phyloP scores from a whole-genome alignment of 2,329 filamentous ascomycete species.

The Claviceps arundinis region DNA sequence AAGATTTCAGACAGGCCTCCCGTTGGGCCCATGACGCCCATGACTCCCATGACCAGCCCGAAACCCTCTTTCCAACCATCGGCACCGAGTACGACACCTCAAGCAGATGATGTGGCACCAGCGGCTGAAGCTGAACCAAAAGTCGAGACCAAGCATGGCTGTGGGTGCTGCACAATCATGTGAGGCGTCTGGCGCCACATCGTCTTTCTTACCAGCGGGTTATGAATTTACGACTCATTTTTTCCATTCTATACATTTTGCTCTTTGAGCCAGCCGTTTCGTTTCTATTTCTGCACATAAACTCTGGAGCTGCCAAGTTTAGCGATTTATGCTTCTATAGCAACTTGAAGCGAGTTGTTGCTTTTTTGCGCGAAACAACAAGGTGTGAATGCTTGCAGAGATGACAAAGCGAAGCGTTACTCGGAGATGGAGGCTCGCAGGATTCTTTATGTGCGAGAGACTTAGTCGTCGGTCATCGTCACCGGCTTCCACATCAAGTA shows the following conservation, averaged over 20 bases:
- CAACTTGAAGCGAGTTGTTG: not conserved
- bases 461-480: not conserved
- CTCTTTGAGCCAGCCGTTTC: not conserved
- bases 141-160: constrained; percentile 26
- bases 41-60: constrained; percentile 22
- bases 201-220: constrained; percentile 4
- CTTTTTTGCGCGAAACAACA: not conserved
- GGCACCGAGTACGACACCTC: constrained; percentile 5
- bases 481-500: not conserved
- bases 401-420: not conserved
- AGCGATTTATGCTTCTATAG: constrained; percentile 4
- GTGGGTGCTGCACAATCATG: constrained; percentile 40
- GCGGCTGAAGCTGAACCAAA: constrained; percentile 8
- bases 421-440: not conserved
- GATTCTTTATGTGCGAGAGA: not conserved
- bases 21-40: constrained; percentile 27
- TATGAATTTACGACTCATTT: constrained; percentile 12
- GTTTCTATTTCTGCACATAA: not conserved
- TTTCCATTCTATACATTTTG: not conserved
- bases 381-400: too few relatives aligned
- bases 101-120: constrained; percentile 6
- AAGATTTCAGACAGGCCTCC: constrained; percentile 32
- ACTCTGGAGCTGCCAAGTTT: constrained; percentile 1
- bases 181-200: constrained; percentile 13
- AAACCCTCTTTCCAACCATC: constrained; percentile 19